A percentile compares a stretch with the other conserved stretches of the same genome.
These are phyloP conservation scores for Zelonia costaricensis DNA, from an alignment of 208 protist species.

Conservation along the genomic window DNA sequence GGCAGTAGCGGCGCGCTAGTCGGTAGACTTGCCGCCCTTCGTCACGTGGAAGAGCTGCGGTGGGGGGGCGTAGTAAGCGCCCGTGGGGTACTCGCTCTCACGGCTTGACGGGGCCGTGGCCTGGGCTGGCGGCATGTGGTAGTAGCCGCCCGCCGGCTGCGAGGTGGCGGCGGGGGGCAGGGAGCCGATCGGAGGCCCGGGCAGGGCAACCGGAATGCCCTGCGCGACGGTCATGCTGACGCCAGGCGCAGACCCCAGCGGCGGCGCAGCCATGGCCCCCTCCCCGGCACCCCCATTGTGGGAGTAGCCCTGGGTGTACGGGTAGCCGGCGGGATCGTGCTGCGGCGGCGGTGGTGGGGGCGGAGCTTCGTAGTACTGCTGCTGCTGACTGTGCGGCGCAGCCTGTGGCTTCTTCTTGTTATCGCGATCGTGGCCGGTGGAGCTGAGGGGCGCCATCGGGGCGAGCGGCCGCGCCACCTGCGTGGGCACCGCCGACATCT, in stretches of 20 bases:
- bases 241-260: no score
- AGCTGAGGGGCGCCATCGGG: no score
- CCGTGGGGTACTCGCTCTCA: neutral
- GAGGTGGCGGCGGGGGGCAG: neutral
- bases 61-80: neutral
- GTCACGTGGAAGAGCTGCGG: constrained; percentile 3
- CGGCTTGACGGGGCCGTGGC: neutral
- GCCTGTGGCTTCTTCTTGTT: no score
- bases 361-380: no score
- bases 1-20: no score
- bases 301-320: neutral
- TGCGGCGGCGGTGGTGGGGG: neutral
- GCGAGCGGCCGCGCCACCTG: neutral
- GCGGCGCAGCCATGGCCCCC: no score
- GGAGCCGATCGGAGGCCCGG: neutral
- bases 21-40: no score
- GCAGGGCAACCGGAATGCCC: neutral
- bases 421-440: no score
- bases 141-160: neutral
- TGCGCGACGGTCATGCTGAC: neutral
- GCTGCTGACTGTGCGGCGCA: no score
- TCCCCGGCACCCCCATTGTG: neutral
- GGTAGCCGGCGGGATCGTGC: no score
- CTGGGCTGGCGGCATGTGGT: neutral
- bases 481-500: neutral